These are phyloP conservation scores for Toxicodendron radicans DNA, from an alignment of 345 rosid species.

Conservation along the genomic window DNA sequence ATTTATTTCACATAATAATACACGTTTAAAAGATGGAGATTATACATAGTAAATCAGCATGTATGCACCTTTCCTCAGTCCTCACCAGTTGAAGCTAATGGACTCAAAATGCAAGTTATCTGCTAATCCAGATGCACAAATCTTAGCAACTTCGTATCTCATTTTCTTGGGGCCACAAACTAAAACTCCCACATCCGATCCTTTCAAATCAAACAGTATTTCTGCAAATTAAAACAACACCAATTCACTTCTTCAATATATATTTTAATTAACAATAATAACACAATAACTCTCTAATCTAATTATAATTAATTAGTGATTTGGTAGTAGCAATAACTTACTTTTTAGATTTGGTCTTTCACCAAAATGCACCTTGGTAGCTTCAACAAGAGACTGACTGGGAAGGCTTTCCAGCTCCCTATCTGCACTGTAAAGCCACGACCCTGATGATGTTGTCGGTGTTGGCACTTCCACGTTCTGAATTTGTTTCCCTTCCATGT, in stretches of 20 bases:
- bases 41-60: no score
- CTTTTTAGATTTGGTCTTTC: constrained; percentile 68
- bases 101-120: constrained; percentile 59
- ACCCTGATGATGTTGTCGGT: constrained; percentile 34
- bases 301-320: no score
- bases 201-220: constrained; percentile 43
- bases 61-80: no score
- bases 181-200: constrained; percentile 50
- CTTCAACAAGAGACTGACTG: constrained; percentile 41
- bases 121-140: constrained; percentile 51
- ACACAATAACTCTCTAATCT: no score
- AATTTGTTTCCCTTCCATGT: constrained; percentile 40
- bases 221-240: constrained; percentile 27
- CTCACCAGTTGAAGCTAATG: constrained; percentile 65
- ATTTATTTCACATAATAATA: no score
- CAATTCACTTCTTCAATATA: no score
- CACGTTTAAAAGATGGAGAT: no score
- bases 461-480: constrained; percentile 38
- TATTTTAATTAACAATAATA: no score
- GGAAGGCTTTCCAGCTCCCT: constrained; percentile 58
- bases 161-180: constrained; percentile 55
- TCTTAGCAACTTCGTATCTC: constrained; percentile 62
- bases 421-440: constrained; percentile 33
- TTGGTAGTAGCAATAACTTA: constrained; percentile 27
- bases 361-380: constrained; percentile 56